A percentile compares a stretch with the other conserved stretches of the same genome.
These are phyloP conservation scores for Aspergillus carlsbadensis DNA, from an alignment of 495 filamentous ascomycete species.

Conservation along the genomic window DNA sequence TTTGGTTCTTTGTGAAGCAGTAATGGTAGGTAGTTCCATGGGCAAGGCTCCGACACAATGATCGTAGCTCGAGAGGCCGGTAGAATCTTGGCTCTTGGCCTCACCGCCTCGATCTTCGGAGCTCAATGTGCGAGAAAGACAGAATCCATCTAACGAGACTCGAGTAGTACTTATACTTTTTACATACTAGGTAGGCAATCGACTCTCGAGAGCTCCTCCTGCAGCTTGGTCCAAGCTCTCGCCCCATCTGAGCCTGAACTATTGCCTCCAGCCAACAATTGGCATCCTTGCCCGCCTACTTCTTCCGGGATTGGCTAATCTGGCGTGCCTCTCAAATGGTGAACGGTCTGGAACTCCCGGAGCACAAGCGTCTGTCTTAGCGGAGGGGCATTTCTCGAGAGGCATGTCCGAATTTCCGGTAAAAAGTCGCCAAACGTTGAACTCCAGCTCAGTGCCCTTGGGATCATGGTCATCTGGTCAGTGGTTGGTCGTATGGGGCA, in stretches of 20 bases:
- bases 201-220: constrained; percentile 8
- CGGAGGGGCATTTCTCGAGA: not conserved
- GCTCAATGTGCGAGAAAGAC: too few relatives aligned
- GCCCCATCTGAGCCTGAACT: not conserved
- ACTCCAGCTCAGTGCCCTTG: constrained; percentile 15
- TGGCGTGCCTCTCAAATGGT: not conserved
- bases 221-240: constrained; percentile 9
- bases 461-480: constrained; percentile 25
- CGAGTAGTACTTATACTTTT: too few relatives aligned
- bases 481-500: constrained; percentile 19
- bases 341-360: not conserved
- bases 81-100: too few relatives aligned
- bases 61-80: too few relatives aligned
- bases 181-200: too few relatives aligned
- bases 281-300: not conserved
- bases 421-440: constrained; percentile 4
- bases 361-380: too few relatives aligned
- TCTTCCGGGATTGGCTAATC: not conserved
- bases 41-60: too few relatives aligned
- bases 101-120: too few relatives aligned
- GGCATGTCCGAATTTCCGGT: not conserved
- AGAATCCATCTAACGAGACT: too few relatives aligned
- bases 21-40: not conserved
- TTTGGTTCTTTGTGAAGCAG: not conserved
- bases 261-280: not conserved